Evolutionary conservation across 495 filamentous ascomycete genomes (phyloP), one percentile per base, ranked within the genome.

Genomic region (Cairneyella variabilis): DNA sequence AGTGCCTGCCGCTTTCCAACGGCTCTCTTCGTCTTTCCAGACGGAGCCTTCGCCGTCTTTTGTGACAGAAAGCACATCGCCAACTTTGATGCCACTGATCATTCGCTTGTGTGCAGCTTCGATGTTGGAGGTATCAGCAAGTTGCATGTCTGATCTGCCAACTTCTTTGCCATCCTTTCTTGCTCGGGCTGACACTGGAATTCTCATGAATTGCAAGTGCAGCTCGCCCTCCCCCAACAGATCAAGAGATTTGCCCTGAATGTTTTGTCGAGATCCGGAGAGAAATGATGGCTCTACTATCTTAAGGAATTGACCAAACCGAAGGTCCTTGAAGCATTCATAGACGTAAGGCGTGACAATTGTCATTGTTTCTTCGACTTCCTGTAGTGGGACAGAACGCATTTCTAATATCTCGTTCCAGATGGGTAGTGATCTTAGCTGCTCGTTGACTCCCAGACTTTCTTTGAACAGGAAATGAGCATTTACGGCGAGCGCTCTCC

Each of bases 321-420:
- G 68, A 68, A 87, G 72, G 32, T 83, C 64, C 9, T 76, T 73
- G 57, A 91, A 91, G 49, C 76, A 78, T 17, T 80, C 62, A 51
- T 82, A 76, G 3, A 84, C 76, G 48, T 80, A 87, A 0, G 83
- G 81, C 0, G 88, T 90, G 3, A 88, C 83, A 6, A 85, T 71
- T 0, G 88, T 91, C 28, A 63, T 66, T 17, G 62, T 47, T 30
- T 65, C 54, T 38, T 51, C 57, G 14, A 47, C 30, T 23, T 45
- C 34, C 14, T 66, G 65, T 4, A 55, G 28, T 8, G 27, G 36
- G 9, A 71, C 52, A 5, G 39, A 51, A 18, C 51, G 46, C 12
- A 50, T 41, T 5, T 32, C 44, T 21, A 59, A 43, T 1, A 57
- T 49, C 47, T 76, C 70, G 11, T 36, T 42, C 74, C 79, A 85